Base-by-base conservation (phyloP, 2,329 filamentous ascomycete species). In the Fusarium sp. region DNA sequence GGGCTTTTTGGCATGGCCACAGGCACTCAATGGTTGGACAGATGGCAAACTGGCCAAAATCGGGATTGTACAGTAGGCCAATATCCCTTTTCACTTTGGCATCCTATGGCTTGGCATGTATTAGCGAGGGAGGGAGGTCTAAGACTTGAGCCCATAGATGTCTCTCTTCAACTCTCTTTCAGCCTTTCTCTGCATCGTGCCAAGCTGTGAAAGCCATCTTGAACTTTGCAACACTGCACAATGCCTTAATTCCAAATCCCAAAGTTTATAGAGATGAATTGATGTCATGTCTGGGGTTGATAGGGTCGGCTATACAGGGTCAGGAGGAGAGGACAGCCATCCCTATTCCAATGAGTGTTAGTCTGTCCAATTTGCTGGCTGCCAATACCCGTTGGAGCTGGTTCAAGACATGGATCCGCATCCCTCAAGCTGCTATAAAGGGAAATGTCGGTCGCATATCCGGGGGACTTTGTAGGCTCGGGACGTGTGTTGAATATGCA, bases 261-360 rank as follows among this genome's bases (percentile, higher is more conserved):
- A 48, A 48, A 48, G 43, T 18, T 8, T 18, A 37, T 50, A 11
- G 6, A 50, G 20, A 69, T 52, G 13, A 62, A 59, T 68, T 71
- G 66, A 75, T 64, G 72, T 75, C 73, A 75, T 68, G 41, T 33
- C 14, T 45, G 62, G 68, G 65, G 72, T 67, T 54, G 27, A 54
- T 48, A 64, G 31, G 54, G 20, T 58, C 54, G 54, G 33, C 54
- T 35, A 58, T 48, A 18, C 45, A 54, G 31, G 60, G 45, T 54
- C 22, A 64, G 35, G 52, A 35, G 39, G 22, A 56, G 39, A 11
- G 22, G 43, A 27, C 43, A 29, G 60, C 31, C 59, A 50, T 50
- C 33, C 41, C 29, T 61, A 31, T 35, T 52, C 48, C 48, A 52
- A 52, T 52, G 27, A n/a, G 27, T n/a, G 24, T n/a, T 20, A 52